Evolutionary conservation across 2,329 filamentous ascomycete genomes (phyloP).

Genomic region (Phaeoacremonium minimum): DNA sequence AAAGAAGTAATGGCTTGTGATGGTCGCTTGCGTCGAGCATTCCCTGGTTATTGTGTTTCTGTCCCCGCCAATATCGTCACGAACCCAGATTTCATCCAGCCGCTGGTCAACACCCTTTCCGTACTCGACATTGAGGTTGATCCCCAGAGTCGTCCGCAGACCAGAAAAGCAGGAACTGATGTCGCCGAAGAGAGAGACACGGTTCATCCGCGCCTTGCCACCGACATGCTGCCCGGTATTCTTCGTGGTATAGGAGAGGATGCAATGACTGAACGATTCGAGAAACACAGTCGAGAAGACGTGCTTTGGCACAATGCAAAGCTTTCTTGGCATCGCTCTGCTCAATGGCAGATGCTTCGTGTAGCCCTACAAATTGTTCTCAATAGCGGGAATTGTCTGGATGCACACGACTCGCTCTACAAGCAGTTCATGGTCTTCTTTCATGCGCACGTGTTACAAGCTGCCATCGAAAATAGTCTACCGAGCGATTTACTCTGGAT

Average conservation of each 20-base stretch:
- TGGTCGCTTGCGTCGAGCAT: no score
- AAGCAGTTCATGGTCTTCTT: conserved; percentile 47
- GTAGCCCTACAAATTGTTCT: conserved; percentile 38
- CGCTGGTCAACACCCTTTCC: background rate
- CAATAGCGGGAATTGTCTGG: conserved; percentile 2
- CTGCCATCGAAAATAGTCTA: conserved; percentile 9
- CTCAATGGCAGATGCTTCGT: conserved; percentile 51
- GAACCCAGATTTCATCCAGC: no score
- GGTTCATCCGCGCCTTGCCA: conserved; percentile 41
- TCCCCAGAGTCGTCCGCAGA: conserved; percentile 1
- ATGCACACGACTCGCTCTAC: conserved; percentile 24
- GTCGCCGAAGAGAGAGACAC: conserved; percentile 39
- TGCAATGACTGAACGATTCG: conserved; percentile 22
- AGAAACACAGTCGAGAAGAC: conserved; percentile 47
- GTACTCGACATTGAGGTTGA: background rate
- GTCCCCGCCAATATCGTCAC: no score
- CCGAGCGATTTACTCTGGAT: conserved; percentile 23
- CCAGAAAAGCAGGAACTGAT: conserved; percentile 23
- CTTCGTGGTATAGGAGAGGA: conserved; percentile 31
- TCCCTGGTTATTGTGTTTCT: no score
- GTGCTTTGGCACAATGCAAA: conserved; percentile 30
- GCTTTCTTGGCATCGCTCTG: conserved; percentile 45
- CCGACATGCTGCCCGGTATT: conserved; percentile 38
- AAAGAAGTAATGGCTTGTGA: no score
- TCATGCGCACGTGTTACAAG: conserved; percentile 28